Conservation (phyloP, 2,329 filamentous ascomycete genomes). For the Calonectria pseudoturangicola region DNA sequence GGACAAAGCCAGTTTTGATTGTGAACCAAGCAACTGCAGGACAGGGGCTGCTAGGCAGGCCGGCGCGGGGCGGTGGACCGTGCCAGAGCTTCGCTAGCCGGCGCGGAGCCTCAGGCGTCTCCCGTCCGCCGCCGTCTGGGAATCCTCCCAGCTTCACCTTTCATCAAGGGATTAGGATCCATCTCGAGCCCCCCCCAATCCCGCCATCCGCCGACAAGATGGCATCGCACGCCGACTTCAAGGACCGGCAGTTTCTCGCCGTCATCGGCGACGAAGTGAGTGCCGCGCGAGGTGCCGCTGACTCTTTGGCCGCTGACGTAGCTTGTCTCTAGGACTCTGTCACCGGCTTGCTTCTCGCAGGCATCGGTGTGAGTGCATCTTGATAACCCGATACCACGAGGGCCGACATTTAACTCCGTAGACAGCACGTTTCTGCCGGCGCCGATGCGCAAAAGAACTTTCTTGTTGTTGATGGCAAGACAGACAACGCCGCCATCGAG, state of each 20-base stretch:
- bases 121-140: conserved; percentile 33
- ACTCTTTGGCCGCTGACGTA: conserved; percentile 53
- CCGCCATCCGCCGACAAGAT: conserved; percentile 57
- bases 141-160: conserved; percentile 45
- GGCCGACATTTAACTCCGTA: conserved; percentile 18
- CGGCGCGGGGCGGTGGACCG: conserved; percentile 52
- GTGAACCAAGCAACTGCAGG: conserved; percentile 44
- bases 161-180: conserved; percentile 42
- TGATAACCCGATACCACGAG: conserved; percentile 10
- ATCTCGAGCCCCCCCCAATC: conserved; percentile 25
- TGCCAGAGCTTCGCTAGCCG: conserved; percentile 53
- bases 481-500: conserved; percentile 91
- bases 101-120: conserved; percentile 51
- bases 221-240: conserved; percentile 75
- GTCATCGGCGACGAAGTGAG: conserved; percentile 97
- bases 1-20: conserved; percentile 47
- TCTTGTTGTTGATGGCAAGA: conserved; percentile 96
- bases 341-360: conserved; percentile 94
- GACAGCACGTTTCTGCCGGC: conserved; percentile 90
- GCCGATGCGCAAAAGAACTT: conserved; percentile 98
- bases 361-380: conserved; percentile 83
- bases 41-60: conserved; percentile 41
- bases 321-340: conserved; percentile 84
- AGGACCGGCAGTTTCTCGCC: conserved; percentile 95
- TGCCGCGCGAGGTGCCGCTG: conserved; percentile 5